Percentiles rank a stretch among this genome's conserved stretches.
Conservation (phyloP, 768 basidiomycete species). For the Amanita jacksonii region DNA sequence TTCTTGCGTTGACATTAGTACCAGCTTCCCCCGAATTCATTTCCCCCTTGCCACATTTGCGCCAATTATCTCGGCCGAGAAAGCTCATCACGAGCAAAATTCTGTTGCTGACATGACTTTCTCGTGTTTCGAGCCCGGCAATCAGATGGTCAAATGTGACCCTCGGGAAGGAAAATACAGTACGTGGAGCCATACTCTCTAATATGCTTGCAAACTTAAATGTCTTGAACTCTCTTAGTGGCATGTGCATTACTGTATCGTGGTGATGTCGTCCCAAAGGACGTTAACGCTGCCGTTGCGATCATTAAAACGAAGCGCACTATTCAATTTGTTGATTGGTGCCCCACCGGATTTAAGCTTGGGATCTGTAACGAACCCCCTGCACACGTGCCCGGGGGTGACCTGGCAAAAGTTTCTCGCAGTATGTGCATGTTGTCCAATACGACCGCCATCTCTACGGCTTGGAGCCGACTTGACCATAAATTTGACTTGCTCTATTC, state of each 20-base stretch:
- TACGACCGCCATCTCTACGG: slow-evolving; percentile 88
- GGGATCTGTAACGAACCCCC: slow-evolving; percentile 98
- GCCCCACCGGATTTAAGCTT: slow-evolving; percentile 96
- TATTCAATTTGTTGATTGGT: slow-evolving; percentile 98
- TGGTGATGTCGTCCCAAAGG: slow-evolving; percentile 96
- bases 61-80: slow-evolving; percentile 90
- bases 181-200: slow-evolving; percentile 27
- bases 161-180: slow-evolving; percentile 99
- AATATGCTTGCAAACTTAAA: too few species aligned
- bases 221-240: slow-evolving; percentile 44
- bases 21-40: slow-evolving; percentile 93
- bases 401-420: slow-evolving; percentile 88
- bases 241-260: slow-evolving; percentile 90
- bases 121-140: slow-evolving; percentile 93
- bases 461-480: slow-evolving; percentile 93
- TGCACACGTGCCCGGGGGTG: slow-evolving; percentile 86
- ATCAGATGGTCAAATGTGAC: slow-evolving; percentile 95
- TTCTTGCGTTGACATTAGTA: slow-evolving; percentile 9
- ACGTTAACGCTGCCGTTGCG: slow-evolving; percentile 86
- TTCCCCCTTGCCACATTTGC: slow-evolving; percentile 97
- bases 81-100: slow-evolving; percentile 94
- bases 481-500: slow-evolving; percentile 99
- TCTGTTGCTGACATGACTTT: slow-evolving; percentile 98
- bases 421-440: slow-evolving; percentile 97
- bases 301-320: slow-evolving; percentile 96